These are phyloP conservation scores for Aquilaria sinensis DNA, from an alignment of 345 rosid species.

Conservation along the genomic window DNA sequence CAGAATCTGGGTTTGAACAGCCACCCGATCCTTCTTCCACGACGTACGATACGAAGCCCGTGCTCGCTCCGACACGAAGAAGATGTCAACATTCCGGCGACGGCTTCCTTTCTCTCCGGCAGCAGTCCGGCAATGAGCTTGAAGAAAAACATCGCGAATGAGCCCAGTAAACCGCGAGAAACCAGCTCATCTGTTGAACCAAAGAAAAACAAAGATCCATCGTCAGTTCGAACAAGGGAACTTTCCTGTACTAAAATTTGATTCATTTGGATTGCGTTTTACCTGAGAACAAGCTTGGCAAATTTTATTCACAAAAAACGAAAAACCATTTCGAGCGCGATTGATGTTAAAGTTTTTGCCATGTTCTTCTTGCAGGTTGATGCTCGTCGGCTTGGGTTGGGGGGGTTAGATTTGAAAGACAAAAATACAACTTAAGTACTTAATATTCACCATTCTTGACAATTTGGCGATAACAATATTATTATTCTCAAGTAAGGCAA, in stretches of 20 bases:
- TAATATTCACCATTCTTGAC: too few relatives aligned
- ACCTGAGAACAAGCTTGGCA: neutral
- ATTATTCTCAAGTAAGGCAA: too few relatives aligned
- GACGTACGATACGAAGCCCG: constrained; percentile 29
- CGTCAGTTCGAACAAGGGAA: too few relatives aligned
- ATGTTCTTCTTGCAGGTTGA: too few relatives aligned
- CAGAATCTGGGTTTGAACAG: constrained; percentile 34
- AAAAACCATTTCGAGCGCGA: too few relatives aligned
- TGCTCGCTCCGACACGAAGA: constrained; percentile 28
- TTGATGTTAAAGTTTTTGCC: too few relatives aligned
- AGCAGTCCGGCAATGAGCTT: constrained; percentile 24
- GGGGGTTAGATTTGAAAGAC: neutral
- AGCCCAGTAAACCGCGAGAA: constrained; percentile 12
- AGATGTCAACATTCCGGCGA: constrained; percentile 21
- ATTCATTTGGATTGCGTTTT: neutral
- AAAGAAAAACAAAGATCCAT: neutral
- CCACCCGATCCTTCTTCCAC: constrained; percentile 59
- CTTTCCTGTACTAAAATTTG: neutral
- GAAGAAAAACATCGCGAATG: constrained; percentile 11
- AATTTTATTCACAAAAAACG: too few relatives aligned
- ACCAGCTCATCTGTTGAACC: constrained; percentile 14
- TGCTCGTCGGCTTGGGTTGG: neutral
- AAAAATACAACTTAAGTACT: too few relatives aligned
- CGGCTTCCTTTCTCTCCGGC: constrained; percentile 42
- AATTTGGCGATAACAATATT: too few relatives aligned